Conservation (phyloP, 2,329 filamentous ascomycete genomes). For the Colletotrichum godetiae region DNA sequence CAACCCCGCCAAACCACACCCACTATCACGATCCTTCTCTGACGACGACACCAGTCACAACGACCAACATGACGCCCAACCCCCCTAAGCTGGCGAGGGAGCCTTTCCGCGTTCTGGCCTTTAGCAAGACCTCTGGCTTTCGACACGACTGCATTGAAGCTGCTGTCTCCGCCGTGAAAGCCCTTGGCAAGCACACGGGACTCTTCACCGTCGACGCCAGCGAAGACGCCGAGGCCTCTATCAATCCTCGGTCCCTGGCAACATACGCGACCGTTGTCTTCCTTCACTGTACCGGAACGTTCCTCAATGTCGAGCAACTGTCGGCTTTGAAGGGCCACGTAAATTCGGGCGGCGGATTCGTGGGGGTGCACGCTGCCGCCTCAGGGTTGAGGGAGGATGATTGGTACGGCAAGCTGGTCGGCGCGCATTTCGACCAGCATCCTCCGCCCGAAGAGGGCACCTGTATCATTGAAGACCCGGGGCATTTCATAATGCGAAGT, state of each 20-base stretch:
- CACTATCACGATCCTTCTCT: neutral
- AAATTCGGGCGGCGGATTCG: conserved; percentile 49
- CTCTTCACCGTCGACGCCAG: conserved; percentile 47
- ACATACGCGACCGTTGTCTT: conserved; percentile 50
- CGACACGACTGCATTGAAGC: conserved; percentile 53
- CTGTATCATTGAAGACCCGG: conserved; percentile 43
- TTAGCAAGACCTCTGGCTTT: conserved; percentile 51
- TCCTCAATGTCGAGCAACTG: conserved; percentile 47
- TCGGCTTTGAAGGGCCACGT: conserved; percentile 47
- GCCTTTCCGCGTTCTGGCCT: conserved; percentile 49
- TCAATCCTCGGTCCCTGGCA: conserved; percentile 44
- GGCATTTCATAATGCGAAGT: conserved; percentile 44
- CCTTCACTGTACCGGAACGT: conserved; percentile 49
- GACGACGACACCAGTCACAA: neutral
- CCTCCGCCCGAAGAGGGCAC: conserved; percentile 49
- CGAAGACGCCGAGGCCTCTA: conserved; percentile 47
- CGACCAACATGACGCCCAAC: neutral
- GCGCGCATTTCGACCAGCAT: conserved; percentile 51
- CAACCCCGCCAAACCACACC: neutral
- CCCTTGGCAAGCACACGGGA: conserved; percentile 40
- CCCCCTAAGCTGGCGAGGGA: neutral
- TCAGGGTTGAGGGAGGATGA: conserved; percentile 45
- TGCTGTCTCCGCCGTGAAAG: conserved; percentile 45
- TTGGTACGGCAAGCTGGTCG: conserved; percentile 52
- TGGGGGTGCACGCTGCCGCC: conserved; percentile 54